Evolutionary conservation across 345 rosid genomes (phyloP).

Genomic region (Acer negundo): DNA sequence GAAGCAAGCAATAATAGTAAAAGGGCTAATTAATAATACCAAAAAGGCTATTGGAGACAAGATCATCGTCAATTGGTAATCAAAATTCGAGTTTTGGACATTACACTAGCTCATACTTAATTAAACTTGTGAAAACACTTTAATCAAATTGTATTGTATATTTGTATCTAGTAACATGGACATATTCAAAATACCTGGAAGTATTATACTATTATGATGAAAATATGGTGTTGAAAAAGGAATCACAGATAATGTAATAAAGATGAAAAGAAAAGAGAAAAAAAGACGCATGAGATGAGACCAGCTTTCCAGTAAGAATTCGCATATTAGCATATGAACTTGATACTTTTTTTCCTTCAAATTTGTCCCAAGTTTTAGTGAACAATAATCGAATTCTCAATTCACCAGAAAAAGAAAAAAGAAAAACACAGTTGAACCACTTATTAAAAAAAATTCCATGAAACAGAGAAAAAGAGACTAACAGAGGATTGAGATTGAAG

Average conservation of each 20-base stretch:
- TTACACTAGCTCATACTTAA: too few species aligned
- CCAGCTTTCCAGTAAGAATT: neutral
- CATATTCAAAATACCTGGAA: neutral
- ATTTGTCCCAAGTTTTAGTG: too few species aligned
- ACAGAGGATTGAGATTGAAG: conserved; percentile 30
- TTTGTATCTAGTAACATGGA: neutral
- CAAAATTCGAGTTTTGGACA: neutral
- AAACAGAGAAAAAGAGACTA: neutral
- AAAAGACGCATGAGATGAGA: neutral
- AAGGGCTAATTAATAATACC: neutral
- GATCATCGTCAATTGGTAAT: neutral
- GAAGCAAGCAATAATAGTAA: neutral
- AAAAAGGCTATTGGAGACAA: neutral
- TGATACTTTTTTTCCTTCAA: neutral
- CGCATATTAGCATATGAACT: neutral
- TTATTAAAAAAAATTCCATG: neutral
- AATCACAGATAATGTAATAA: neutral
- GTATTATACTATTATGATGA: neutral
- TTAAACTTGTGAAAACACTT: neutral
- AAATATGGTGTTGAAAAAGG: neutral
- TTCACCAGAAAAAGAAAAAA: too few species aligned
- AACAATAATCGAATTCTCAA: too few species aligned
- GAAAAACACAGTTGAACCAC: too few species aligned
- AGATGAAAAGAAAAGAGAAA: neutral
- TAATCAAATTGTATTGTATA: neutral